Evolutionary conservation across 2,329 filamentous ascomycete species (phyloP).

Genomic region (Pseudogymnoascus sp.): DNA sequence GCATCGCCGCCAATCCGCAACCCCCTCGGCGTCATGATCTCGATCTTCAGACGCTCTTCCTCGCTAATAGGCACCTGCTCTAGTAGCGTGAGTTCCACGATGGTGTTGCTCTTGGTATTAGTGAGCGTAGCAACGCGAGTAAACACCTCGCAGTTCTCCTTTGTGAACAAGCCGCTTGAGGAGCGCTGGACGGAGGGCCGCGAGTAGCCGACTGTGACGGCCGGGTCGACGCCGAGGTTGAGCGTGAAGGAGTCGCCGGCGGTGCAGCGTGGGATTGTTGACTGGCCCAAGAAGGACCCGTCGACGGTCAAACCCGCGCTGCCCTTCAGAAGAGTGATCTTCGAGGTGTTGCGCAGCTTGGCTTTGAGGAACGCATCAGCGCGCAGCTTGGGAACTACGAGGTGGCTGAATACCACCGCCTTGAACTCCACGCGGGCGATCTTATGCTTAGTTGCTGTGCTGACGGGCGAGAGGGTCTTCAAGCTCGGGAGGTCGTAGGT

Average conservation of each 20-base stretch:
- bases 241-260: constrained; percentile 49
- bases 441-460: constrained; percentile 50
- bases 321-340: constrained; percentile 50
- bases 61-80: constrained; percentile 59
- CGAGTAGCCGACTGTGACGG: constrained; percentile 49
- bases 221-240: constrained; percentile 54
- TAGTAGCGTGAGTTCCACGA: constrained; percentile 44
- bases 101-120: constrained; percentile 42
- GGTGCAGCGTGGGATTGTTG: constrained; percentile 48
- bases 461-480: constrained; percentile 50
- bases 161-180: constrained; percentile 47
- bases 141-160: constrained; percentile 48
- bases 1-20: constrained; percentile 36
- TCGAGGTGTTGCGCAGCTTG: constrained; percentile 49
- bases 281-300: constrained; percentile 54
- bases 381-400: constrained; percentile 55
- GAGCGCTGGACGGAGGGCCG: constrained; percentile 49
- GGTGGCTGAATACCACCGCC: constrained; percentile 49
- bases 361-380: constrained; percentile 55
- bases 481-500: constrained; percentile 55
- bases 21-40: constrained; percentile 44
- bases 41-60: constrained; percentile 51
- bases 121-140: constrained; percentile 43
- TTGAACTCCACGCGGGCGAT: constrained; percentile 50
- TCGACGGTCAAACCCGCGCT: constrained; percentile 56